A percentile compares a stretch with the other conserved stretches of the same genome.
phyloP scores from a whole-genome alignment of 345 rosid genomes.

The Eucalyptus pauciflora region DNA sequence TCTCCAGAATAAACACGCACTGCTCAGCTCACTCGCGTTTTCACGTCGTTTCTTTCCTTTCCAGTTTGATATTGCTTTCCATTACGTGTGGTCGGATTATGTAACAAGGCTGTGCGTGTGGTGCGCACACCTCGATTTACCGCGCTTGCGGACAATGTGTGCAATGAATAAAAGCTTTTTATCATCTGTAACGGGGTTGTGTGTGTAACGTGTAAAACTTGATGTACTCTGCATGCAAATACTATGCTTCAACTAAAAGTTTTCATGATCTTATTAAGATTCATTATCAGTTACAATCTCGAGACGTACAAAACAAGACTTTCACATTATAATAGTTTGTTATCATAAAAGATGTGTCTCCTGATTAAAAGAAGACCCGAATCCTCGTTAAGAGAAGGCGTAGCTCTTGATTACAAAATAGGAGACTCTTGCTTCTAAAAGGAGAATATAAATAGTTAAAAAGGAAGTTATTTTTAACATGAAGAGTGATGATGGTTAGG shows the following conservation, averaged over 20 bases:
- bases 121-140: neutral
- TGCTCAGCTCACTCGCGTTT: neutral
- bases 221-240: too few relatives aligned
- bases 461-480: too few relatives aligned
- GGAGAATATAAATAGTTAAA: accelerated
- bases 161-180: neutral
- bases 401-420: too few relatives aligned
- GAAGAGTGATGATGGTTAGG: too few relatives aligned
- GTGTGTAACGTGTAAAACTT: too few relatives aligned
- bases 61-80: neutral
- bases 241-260: too few relatives aligned
- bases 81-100: neutral
- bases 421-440: neutral
- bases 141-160: neutral
- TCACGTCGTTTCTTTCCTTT: neutral
- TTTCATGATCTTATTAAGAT: too few relatives aligned
- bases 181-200: too few relatives aligned
- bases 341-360: too few relatives aligned
- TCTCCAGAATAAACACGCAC: neutral
- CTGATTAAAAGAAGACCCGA: too few relatives aligned
- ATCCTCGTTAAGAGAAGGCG: too few relatives aligned
- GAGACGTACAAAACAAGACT: accelerated
- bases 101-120: neutral
- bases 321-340: neutral
- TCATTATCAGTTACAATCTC: neutral